Percentiles rank a stretch among this genome's conserved stretches.
These are phyloP conservation scores for Diospyros lotus DNA, from an alignment of 148 eudicot species.

Conservation along the genomic window DNA sequence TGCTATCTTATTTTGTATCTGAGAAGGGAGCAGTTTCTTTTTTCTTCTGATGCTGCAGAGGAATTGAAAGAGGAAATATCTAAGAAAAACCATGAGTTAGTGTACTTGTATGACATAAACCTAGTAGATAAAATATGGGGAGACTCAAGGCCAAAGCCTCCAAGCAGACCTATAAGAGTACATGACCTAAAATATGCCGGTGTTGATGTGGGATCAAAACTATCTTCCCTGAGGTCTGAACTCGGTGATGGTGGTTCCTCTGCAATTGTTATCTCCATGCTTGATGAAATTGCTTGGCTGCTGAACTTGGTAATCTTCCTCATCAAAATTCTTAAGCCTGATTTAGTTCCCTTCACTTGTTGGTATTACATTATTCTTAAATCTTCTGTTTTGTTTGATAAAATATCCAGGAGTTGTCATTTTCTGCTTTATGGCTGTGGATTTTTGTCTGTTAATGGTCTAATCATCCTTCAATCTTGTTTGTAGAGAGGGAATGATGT, in stretches of 20 bases:
- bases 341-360: background rate
- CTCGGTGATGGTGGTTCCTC: conserved; percentile 59
- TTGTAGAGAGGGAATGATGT: conserved; percentile 90
- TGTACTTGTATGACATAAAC: conserved; percentile 62
- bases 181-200: conserved; percentile 95
- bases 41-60: conserved; percentile 89
- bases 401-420: background rate
- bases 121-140: conserved; percentile 95
- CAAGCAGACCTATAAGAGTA: conserved; percentile 56
- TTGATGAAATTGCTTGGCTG: conserved; percentile 96
- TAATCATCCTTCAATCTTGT: conserved; percentile 10
- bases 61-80: conserved; percentile 75
- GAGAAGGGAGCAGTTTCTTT: conserved; percentile 98
- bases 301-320: conserved; percentile 69
- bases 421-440: background rate
- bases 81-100: conserved; percentile 74
- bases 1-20: conserved; percentile 46
- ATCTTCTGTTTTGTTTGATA: background rate
- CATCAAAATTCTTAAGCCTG: background rate
- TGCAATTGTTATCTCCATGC: conserved; percentile 77
- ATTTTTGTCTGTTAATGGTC: conserved; percentile 12
- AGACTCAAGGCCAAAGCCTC: conserved; percentile 76
- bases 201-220: conserved; percentile 62
- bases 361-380: background rate
- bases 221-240: conserved; percentile 74